Conservation (phyloP, 306 rosid genomes). For the Sicyos edulis region DNA sequence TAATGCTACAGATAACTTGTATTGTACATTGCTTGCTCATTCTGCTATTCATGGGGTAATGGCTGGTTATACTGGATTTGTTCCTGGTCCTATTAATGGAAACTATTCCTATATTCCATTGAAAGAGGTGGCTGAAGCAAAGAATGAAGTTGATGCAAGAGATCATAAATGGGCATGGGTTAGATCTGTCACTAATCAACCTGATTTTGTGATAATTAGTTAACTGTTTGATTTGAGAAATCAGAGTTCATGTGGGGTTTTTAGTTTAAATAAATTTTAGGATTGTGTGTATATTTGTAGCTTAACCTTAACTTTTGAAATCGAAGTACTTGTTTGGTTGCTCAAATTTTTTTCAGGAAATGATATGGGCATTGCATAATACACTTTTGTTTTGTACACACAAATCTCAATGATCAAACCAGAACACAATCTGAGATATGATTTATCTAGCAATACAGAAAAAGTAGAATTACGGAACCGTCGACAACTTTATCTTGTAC, state of each 20-base stretch:
- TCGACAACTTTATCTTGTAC: too few relatives aligned
- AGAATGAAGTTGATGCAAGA: constrained; percentile 45
- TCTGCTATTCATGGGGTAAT: constrained; percentile 77
- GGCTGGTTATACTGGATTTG: constrained; percentile 89
- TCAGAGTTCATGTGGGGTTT: background rate
- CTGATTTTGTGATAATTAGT: constrained; percentile 46
- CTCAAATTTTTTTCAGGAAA: background rate
- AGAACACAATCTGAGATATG: background rate
- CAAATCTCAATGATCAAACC: constrained; percentile 6
- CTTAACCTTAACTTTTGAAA: background rate
- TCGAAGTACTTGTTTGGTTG: background rate
- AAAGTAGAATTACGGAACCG: background rate
- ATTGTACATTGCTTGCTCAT: constrained; percentile 80
- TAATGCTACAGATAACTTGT: constrained; percentile 60
- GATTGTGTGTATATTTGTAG: background rate
- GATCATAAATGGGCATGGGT: constrained; percentile 95
- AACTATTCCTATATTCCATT: constrained; percentile 71
- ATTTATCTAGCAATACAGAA: background rate
- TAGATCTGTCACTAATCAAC: constrained; percentile 78
- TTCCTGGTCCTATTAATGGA: constrained; percentile 64
- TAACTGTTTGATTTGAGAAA: background rate
- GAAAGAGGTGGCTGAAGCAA: constrained; percentile 62
- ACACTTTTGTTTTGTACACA: background rate
- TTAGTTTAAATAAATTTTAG: background rate
- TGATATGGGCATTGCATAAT: background rate